These are phyloP conservation scores for Populus ilicifolia DNA, from an alignment of 345 rosid species.

Conservation along the genomic window DNA sequence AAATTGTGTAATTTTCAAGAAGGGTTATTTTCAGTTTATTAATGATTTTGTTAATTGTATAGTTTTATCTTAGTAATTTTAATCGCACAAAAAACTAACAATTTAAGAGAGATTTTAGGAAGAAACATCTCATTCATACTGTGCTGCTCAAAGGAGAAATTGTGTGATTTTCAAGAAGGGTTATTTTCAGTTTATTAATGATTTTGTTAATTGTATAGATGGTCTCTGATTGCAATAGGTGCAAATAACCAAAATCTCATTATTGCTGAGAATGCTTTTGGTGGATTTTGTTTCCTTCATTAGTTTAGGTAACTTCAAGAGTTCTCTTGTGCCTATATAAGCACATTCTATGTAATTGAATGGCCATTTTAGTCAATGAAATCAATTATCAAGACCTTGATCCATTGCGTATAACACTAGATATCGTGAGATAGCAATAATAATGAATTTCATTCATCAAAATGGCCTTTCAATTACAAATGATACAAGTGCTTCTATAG, in stretches of 20 bases:
- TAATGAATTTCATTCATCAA: neutral
- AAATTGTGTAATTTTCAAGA: neutral
- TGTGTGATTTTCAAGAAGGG: neutral
- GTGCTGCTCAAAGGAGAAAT: neutral
- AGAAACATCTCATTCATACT: neutral
- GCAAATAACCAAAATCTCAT: neutral
- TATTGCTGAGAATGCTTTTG: neutral
- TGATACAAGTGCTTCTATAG: too few species aligned
- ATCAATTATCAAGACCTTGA: neutral
- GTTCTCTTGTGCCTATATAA: neutral
- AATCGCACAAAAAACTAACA: neutral
- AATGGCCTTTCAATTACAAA: neutral
- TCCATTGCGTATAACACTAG: neutral
- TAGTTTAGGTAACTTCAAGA: neutral
- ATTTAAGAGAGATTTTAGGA: neutral
- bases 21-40: neutral
- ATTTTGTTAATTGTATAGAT: neutral
- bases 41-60: too few species aligned
- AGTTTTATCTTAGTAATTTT: neutral
- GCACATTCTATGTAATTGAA: neutral
- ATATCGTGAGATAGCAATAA: neutral
- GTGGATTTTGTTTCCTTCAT: neutral
- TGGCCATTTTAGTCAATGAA: neutral
- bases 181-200: neutral
- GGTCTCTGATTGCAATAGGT: neutral